A percentile compares a stretch with the other conserved stretches of the same genome.
Conservation (phyloP, 371 early-diverging fungal genomes). For the Haplosporangium sp. region DNA sequence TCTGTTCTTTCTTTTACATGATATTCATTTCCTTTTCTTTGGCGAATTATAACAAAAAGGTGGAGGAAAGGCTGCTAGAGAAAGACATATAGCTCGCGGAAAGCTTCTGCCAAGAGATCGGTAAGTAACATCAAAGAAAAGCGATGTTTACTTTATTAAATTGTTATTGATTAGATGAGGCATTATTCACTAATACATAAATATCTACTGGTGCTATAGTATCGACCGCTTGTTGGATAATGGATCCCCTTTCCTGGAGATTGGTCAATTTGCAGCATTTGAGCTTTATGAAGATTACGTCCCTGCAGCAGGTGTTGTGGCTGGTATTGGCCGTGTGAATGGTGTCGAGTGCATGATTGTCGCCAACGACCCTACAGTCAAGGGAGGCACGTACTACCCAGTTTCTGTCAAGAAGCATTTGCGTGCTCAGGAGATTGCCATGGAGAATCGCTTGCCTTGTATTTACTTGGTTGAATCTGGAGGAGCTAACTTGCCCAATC, state of each 20-base stretch:
- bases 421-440: constrained; percentile 97
- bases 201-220: constrained; percentile 47
- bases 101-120: constrained; percentile 97
- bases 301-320: constrained; percentile 95
- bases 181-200: not conserved
- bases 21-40: not conserved
- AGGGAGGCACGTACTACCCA: constrained; percentile 98
- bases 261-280: constrained; percentile 95
- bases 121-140: constrained; percentile 42
- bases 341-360: constrained; percentile 97
- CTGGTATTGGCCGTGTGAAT: constrained; percentile 96
- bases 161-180: not conserved
- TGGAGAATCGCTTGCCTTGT: constrained; percentile 95
- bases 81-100: constrained; percentile 87
- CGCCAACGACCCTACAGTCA: constrained; percentile 94
- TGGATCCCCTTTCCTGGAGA: constrained; percentile 94
- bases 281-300: constrained; percentile 90
- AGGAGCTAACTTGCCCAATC: constrained; percentile 96
- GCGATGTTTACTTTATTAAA: constrained; percentile 13
- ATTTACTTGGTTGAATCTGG: constrained; percentile 97
- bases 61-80: constrained; percentile 91
- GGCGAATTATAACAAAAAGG: constrained; percentile 62
- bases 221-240: constrained; percentile 89
- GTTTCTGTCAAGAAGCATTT: constrained; percentile 98
- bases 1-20: not conserved